These are phyloP conservation scores for Hymenoscyphus linearis DNA, from an alignment of 2,329 filamentous ascomycete species.

Conservation along the genomic window DNA sequence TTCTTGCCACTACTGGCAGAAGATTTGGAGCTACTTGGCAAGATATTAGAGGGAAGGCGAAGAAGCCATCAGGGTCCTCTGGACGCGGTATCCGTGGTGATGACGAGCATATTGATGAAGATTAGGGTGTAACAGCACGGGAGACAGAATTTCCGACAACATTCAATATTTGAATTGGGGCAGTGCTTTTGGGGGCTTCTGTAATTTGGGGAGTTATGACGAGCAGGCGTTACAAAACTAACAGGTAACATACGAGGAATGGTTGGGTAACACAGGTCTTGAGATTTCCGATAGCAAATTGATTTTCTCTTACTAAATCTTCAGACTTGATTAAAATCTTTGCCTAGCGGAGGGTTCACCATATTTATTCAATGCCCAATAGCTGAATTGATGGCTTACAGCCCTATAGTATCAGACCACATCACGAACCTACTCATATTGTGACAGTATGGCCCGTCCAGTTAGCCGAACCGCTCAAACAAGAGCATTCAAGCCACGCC, in stretches of 20 bases:
- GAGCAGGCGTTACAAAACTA: conserved; percentile 1
- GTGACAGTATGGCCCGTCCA: not conserved
- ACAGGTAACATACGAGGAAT: not conserved
- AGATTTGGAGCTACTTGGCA: conserved; percentile 85
- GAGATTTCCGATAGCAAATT: not conserved
- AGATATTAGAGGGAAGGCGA: conserved; percentile 58
- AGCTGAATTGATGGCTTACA: not conserved
- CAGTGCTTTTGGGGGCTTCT: not conserved
- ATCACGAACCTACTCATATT: not conserved
- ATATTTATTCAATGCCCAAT: not conserved
- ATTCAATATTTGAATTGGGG: not conserved
- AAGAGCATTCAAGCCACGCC: not conserved
- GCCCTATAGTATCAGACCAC: not conserved
- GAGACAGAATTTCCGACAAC: not conserved
- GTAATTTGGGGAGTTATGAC: not conserved
- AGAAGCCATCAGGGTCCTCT: conserved; percentile 19
- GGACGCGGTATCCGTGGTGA: conserved; percentile 15
- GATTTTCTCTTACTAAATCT: not conserved
- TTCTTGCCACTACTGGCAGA: conserved; percentile 76
- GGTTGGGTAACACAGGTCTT: not conserved
- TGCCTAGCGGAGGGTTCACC: not conserved
- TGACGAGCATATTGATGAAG: not conserved
- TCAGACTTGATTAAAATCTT: not conserved
- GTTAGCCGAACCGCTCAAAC: not conserved
- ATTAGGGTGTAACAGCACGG: not conserved